Percentiles rank a stretch among this genome's conserved stretches.
These are phyloP conservation scores for Ceratobasidium papillatum DNA, from an alignment of 1,284 basidiomycete species.

Conservation along the genomic window DNA sequence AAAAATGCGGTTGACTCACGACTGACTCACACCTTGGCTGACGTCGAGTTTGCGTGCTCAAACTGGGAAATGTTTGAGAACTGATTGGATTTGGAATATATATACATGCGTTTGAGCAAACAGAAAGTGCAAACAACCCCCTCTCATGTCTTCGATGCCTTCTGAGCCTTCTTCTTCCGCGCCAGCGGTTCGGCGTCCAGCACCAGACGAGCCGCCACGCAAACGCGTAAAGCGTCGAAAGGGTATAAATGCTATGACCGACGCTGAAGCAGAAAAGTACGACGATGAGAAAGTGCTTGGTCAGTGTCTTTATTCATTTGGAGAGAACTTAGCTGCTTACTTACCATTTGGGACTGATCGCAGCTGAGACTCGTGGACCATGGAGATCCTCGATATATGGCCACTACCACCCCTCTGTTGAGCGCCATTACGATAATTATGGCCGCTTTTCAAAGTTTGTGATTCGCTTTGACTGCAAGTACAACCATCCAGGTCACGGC, in stretches of 20 bases:
- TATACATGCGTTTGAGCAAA: not conserved
- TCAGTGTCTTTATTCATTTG: not conserved
- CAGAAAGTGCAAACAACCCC: not conserved
- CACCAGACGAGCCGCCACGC: slow-evolving; percentile 8
- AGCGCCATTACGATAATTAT: not conserved
- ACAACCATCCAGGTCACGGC: slow-evolving; percentile 3
- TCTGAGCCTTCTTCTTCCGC: not conserved
- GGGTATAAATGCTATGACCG: slow-evolving; percentile 11
- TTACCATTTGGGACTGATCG: not conserved
- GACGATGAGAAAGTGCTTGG: not conserved
- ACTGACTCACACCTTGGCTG: slow-evolving; percentile 1
- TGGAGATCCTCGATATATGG: slow-evolving; percentile 5
- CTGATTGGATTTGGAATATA: not conserved
- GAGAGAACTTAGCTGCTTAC: not conserved
- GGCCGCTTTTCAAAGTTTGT: not conserved
- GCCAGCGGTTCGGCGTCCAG: not conserved
- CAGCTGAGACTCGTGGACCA: not conserved
- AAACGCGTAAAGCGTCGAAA: slow-evolving; percentile 6
- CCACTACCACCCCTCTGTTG: slow-evolving; percentile 9
- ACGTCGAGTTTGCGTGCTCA: not conserved
- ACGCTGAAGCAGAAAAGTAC: not conserved
- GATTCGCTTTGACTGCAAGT: slow-evolving; percentile 23
- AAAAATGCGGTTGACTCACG: slow-evolving; percentile 10
- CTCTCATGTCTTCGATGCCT: not conserved
- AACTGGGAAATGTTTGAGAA: not conserved